phyloP scores from a whole-genome alignment of 2,329 filamentous ascomycete species.

The Colletotrichum chlorophyti region DNA sequence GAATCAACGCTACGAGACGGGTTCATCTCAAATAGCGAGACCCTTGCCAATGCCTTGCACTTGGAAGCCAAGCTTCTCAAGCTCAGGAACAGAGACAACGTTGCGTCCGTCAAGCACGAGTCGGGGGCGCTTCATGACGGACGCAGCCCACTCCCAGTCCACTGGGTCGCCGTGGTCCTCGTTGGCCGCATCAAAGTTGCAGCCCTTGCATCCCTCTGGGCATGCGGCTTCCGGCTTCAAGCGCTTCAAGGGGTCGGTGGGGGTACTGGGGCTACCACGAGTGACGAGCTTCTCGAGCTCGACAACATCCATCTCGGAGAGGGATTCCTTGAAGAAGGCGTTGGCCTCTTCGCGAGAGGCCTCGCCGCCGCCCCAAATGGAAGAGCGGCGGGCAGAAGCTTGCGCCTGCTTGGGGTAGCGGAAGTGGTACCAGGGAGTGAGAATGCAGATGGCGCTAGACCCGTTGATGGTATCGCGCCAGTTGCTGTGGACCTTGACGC shows the following conservation, averaged over 20 bases:
- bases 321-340: conserved; percentile 24
- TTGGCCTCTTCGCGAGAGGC: conserved; percentile 22
- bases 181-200: conserved; percentile 42
- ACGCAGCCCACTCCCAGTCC: conserved; percentile 51
- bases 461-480: conserved; percentile 30
- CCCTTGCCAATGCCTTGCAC: conserved; percentile 48
- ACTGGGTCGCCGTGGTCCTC: conserved; percentile 50
- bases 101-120: conserved; percentile 31
- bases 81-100: conserved; percentile 28
- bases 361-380: conserved; percentile 21
- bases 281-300: conserved; percentile 34
- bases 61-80: conserved; percentile 44
- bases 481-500: conserved; percentile 60
- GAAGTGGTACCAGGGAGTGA: conserved; percentile 62
- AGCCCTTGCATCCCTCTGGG: conserved; percentile 53
- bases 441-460: conserved; percentile 51
- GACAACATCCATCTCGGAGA: conserved; percentile 38
- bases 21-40: conserved; percentile 45
- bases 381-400: conserved; percentile 25
- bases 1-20: not conserved
- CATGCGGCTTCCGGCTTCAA: conserved; percentile 51
- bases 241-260: conserved; percentile 51
- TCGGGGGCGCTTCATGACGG: conserved; percentile 30
- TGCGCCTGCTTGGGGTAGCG: conserved; percentile 37
- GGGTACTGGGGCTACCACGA: conserved; percentile 39